These are phyloP conservation scores for Fusarium agapanthi DNA, from an alignment of 2,329 filamentous ascomycete species.

Conservation along the genomic window DNA sequence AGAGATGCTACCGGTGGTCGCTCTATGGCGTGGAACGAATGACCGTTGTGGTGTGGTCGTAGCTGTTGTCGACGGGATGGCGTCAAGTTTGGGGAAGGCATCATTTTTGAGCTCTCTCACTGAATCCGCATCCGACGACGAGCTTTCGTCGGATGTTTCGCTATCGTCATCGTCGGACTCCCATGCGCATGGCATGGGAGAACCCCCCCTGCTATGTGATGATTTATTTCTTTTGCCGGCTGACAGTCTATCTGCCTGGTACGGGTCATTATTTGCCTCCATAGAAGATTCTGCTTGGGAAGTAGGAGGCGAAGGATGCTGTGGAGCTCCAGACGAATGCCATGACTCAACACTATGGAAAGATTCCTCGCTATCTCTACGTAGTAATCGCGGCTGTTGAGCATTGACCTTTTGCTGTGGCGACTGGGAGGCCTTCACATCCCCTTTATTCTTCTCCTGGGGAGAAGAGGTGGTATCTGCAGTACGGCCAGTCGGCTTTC, in stretches of 20 bases:
- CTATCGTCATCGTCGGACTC: conserved; percentile 37
- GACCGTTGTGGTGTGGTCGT: conserved; percentile 11
- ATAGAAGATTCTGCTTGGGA: conserved; percentile 53
- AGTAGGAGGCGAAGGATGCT: conserved; percentile 56
- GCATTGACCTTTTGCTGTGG: neutral
- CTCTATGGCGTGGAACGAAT: conserved; percentile 32
- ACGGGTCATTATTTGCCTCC: conserved; percentile 4
- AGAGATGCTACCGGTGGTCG: conserved; percentile 41
- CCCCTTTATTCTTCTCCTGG: neutral
- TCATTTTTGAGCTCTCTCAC: neutral
- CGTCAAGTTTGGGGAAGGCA: neutral
- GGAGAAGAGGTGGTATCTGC: neutral
- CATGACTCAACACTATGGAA: conserved; percentile 64
- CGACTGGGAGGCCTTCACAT: conserved; percentile 1
- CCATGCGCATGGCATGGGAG: conserved; percentile 32
- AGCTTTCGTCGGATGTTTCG: conserved; percentile 41
- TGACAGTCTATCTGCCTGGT: conserved; percentile 1
- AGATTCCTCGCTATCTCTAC: conserved; percentile 53
- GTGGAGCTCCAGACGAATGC: conserved; percentile 52
- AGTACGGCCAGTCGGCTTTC: neutral
- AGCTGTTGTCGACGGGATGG: neutral
- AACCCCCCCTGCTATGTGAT: conserved; percentile 4
- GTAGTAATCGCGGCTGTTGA: conserved; percentile 16
- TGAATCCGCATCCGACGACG: conserved; percentile 34
- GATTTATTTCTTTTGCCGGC: conserved; percentile 1